Evolutionary conservation across 2,329 filamentous ascomycete genomes (phyloP), one percentile per base, ranked within the genome.

Genomic region (Colletotrichum sp.): DNA sequence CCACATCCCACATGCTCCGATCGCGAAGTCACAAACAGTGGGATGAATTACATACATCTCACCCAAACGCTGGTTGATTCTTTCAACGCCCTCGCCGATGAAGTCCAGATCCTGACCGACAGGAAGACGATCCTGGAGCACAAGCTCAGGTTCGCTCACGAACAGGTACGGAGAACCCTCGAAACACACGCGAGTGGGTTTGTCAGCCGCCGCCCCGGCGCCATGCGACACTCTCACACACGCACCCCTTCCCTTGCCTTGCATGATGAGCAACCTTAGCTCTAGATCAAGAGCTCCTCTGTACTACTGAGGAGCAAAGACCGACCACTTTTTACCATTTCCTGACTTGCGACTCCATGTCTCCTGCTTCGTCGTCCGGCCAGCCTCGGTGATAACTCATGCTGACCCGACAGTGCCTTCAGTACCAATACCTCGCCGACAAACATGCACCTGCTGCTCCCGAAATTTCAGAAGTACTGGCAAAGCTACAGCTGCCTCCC

Each of bases 261-360:
- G 44, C 59, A 87, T 88, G 87, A 89, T 87, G 85, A 86, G 79
- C 82, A 81, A 81, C 83, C 83, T 94, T 95, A 95, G 94, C 94
- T 95, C 94, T 95, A 95, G 94, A 95, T 94, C 94, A 93, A 89
- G 90, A 95, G 92, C 89, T 91, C 87, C 89, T 52, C 44, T 82
- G 34, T 34, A 63, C 78, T 52, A 77, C 78, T 77, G 81, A 85
- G 88, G 87, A 89, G 87, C 88, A 82, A 85, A 91, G 93, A 94
- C 89, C 88, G 92, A 94, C 85, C 91, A 83, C 79, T 82, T 84
- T 62, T 83, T 82, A 85, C 80, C 84, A 87, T 80, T 82, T 82
- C 84, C 86, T 87, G 87, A 88, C 82, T 52, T 78, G 60, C 78
- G 75, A 59, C 76, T 78, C 73, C 77, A 28, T 75, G 69, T 72